A percentile compares a stretch with the other conserved stretches of the same genome.
Conservation (phyloP, 331 rosid species). For the Ulmus americana region DNA sequence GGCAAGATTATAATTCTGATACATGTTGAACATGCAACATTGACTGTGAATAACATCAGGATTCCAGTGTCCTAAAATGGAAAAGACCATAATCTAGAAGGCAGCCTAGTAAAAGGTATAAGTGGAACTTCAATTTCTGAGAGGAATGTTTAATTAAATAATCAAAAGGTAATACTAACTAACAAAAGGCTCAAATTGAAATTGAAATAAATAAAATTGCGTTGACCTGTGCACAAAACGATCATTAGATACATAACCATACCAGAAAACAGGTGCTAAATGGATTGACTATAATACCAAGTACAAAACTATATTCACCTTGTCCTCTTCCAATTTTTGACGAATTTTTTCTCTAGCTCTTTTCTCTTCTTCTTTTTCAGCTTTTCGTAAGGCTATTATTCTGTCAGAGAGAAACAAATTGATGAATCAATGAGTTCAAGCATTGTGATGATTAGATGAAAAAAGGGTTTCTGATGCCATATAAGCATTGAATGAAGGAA, state of each 20-base stretch:
- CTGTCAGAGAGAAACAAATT: slow-evolving; percentile 37
- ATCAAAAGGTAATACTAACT: neutral
- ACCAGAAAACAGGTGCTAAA: neutral
- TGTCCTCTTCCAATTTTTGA: slow-evolving; percentile 94
- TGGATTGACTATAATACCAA: neutral
- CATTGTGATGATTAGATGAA: neutral
- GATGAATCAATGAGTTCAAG: slow-evolving; percentile 1
- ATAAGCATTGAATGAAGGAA: slow-evolving; percentile 15
- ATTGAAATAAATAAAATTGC: no score
- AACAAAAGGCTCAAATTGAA: neutral
- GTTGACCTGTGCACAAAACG: neutral
- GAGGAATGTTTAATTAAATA: neutral
- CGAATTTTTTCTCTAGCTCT: slow-evolving; percentile 89
- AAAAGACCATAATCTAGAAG: neutral
- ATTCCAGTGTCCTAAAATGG: neutral
- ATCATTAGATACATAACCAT: neutral
- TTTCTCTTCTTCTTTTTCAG: slow-evolving; percentile 94
- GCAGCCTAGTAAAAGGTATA: neutral
- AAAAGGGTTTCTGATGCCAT: slow-evolving; percentile 3
- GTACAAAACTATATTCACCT: slow-evolving; percentile 40
- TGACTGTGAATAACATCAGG: neutral
- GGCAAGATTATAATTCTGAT: no score
- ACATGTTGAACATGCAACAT: neutral
- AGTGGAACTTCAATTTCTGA: no score
- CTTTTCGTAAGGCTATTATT: slow-evolving; percentile 80